Percentiles rank a stretch among this genome's conserved stretches.
phyloP scores from a whole-genome alignment of 73 alveolate species.

The Tetrahymena malaccensis region DNA sequence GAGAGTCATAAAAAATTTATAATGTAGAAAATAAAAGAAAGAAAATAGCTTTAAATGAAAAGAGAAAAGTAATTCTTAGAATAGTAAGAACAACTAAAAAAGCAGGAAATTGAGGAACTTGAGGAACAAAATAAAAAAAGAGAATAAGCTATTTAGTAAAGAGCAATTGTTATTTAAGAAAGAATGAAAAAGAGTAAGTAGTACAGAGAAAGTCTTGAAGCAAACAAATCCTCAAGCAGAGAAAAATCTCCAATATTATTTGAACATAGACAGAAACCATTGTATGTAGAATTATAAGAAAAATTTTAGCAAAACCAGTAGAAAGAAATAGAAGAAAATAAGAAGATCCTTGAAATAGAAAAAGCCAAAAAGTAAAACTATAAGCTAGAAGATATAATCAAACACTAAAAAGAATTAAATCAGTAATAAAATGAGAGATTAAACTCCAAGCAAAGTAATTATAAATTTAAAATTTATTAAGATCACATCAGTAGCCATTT shows the following conservation, averaged over 20 bases:
- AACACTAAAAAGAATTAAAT: background rate
- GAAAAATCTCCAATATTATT: background rate
- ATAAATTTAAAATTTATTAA: too few species aligned
- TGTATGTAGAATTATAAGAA: background rate
- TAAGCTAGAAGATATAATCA: background rate
- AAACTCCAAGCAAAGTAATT: background rate
- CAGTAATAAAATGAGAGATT: background rate
- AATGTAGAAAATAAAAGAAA: background rate
- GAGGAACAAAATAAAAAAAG: background rate
- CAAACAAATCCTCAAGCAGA: background rate
- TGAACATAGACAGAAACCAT: background rate
- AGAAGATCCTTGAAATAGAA: background rate
- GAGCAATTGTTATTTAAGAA: background rate
- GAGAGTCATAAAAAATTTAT: background rate
- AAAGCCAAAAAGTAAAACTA: background rate
- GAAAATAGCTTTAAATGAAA: background rate
- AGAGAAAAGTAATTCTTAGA: background rate
- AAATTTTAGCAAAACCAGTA: background rate
- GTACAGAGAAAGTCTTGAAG: background rate
- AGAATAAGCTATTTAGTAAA: background rate
- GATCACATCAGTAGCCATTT: too few species aligned
- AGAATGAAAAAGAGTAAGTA: background rate
- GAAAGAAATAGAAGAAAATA: background rate
- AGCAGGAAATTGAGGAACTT: background rate
- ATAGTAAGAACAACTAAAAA: background rate